Conservation (phyloP, 129 eudicot species). For the Flaveria linearis region DNA sequence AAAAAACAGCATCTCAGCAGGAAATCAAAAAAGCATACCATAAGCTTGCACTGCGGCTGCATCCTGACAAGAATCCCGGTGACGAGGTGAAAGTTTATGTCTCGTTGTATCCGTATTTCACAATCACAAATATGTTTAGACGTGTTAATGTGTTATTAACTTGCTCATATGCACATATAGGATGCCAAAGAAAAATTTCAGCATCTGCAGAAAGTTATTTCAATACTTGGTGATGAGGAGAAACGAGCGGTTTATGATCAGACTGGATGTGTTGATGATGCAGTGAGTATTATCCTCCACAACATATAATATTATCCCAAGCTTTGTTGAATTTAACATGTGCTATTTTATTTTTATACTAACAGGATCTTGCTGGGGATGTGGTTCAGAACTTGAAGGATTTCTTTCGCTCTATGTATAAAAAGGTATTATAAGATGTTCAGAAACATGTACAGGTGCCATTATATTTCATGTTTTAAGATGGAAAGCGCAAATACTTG, state of each 20-base stretch:
- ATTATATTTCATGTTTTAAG: not conserved
- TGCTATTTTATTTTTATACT: not conserved
- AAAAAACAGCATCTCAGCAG: conserved; percentile 77
- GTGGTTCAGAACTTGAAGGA: conserved; percentile 67
- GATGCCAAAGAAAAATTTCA: conserved; percentile 96
- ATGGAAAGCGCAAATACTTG: not conserved
- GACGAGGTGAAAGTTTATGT: conserved; percentile 60
- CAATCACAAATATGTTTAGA: not conserved
- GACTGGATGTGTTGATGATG: conserved; percentile 97
- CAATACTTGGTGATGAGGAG: conserved; percentile 96
- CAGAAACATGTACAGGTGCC: not conserved
- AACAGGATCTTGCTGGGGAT: conserved; percentile 96
- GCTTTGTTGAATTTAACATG: not conserved
- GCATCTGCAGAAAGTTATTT: conserved; percentile 93
- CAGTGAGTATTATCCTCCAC: conserved; percentile 50
- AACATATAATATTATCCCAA: not conserved
- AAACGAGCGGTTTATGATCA: conserved; percentile 92
- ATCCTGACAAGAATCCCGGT: conserved; percentile 95
- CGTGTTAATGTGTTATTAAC: not conserved
- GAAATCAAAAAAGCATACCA: conserved; percentile 90
- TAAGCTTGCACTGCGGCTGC: conserved; percentile 83
- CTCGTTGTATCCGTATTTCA: not conserved
- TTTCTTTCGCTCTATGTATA: conserved; percentile 72
- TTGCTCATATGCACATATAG: conserved; percentile 34
- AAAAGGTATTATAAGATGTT: conserved; percentile 47